A percentile compares a stretch with the other conserved stretches of the same genome.
These are phyloP conservation scores for Chaetoscypha palmicola DNA, from an alignment of 2,329 filamentous ascomycete species.

Conservation along the genomic window DNA sequence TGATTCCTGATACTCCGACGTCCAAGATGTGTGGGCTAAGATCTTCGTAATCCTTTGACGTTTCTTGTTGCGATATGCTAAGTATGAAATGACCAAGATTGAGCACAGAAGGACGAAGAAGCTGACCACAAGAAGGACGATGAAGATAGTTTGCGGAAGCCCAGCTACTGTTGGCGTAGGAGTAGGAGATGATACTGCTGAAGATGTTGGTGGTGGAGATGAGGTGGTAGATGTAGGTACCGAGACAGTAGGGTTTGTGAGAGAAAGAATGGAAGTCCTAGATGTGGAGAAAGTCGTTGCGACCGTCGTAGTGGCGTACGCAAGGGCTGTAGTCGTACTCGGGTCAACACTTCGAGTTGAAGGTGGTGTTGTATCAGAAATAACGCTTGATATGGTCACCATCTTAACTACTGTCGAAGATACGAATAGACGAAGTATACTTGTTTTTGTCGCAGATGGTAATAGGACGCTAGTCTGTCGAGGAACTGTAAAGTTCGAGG, in stretches of 20 bases:
- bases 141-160: background rate
- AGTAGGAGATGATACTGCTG: background rate
- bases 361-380: too few species aligned
- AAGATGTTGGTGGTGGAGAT: background rate
- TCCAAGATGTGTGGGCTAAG: background rate
- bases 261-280: background rate
- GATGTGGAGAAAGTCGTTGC: background rate
- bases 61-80: background rate
- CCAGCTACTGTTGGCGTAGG: background rate
- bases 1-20: too few species aligned
- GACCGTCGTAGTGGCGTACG: background rate
- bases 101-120: background rate
- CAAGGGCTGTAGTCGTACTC: background rate
- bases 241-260: background rate
- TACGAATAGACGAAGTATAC: background rate
- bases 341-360: too few species aligned
- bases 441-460: background rate
- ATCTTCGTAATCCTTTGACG: background rate
- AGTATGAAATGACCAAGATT: background rate
- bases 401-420: background rate
- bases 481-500: too few species aligned
- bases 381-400: background rate
- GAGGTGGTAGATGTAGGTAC: background rate
- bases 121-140: background rate
- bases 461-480: background rate